Base-by-base conservation (phyloP, 192 early-diverging fungal genomes). In the Coemansia sp. region DNA sequence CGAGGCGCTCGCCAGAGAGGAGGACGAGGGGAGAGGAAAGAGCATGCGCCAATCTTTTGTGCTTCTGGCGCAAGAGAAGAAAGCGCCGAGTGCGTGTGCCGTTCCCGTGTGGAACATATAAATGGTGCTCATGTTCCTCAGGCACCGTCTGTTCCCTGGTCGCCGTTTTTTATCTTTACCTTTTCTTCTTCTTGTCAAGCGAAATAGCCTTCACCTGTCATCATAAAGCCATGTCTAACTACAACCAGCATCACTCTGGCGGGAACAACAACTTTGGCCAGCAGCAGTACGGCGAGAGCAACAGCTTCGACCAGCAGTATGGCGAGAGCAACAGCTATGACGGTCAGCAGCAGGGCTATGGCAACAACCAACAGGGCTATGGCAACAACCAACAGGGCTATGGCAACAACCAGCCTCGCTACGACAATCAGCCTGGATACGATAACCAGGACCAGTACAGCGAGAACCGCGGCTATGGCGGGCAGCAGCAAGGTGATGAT, bases 371-470 rank as follows among this genome's bases (percentile, higher is more conserved):
- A 4, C 31, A 1, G 1, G 31, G 31, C 31, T 31, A 31, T 4
- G 31, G 31, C 31, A 31, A n/a, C n/a, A n/a, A 31, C 31, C 31
- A 31, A 4, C 31, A 1, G 1, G 31, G 31, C 31, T 31, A 31
- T 4, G 31, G 31, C 31, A 31, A 31, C 31, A 31, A 31, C 31
- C 31, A 31, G 31, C 31, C 31, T 31, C 2, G 31, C 31, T 31
- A 31, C 31, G 31, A 4, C 31, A 31, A 31, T 4, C 31, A 31
- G 31, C 31, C 31, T 31, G 37, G 46, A 3, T 16, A 26, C 6
- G 20, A 35, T 20, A 43, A 20, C 57, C 21, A 67, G 18, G 34
- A 36, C 67, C 50, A 58, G 40, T 51, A 67, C 57, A 16, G 50
- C 7, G 53, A 38, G 65, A 59, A 45, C 33, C 45, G 36, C 16